A percentile compares a stretch with the other conserved stretches of the same genome.
phyloP scores from a whole-genome alignment of 2,329 filamentous ascomycete genomes.

The Alternaria panax region DNA sequence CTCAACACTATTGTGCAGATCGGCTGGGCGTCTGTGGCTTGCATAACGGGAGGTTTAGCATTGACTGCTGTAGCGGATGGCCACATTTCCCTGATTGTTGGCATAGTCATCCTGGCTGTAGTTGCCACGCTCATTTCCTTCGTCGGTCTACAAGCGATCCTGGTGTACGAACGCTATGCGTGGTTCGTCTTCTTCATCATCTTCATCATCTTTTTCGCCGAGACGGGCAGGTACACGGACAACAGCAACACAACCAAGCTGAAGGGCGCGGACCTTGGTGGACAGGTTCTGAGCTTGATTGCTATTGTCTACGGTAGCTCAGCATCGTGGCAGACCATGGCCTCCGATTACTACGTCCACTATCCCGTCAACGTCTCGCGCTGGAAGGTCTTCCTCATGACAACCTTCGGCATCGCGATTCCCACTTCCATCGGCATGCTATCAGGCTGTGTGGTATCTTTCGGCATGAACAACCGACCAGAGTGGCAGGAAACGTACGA shows the following conservation, averaged over 20 bases:
- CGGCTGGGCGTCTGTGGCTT: slow-evolving; percentile 53
- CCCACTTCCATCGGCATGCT: slow-evolving; percentile 56
- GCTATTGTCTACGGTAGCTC: slow-evolving; percentile 50
- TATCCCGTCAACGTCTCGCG: slow-evolving; percentile 51
- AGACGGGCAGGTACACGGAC: slow-evolving; percentile 56
- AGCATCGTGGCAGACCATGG: slow-evolving; percentile 52
- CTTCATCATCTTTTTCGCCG: slow-evolving; percentile 57
- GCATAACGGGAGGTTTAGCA: slow-evolving; percentile 54
- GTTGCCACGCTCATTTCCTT: slow-evolving; percentile 50
- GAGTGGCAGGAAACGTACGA: slow-evolving; percentile 52
- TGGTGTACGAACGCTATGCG: slow-evolving; percentile 59
- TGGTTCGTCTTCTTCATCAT: slow-evolving; percentile 59
- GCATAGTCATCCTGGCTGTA: slow-evolving; percentile 54
- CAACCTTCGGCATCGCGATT: slow-evolving; percentile 52
- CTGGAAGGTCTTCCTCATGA: slow-evolving; percentile 53
- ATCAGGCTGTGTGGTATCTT: slow-evolving; percentile 54
- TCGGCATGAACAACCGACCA: slow-evolving; percentile 42
- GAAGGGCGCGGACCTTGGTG: slow-evolving; percentile 46
- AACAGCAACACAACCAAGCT: slow-evolving; percentile 43
- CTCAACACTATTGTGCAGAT: slow-evolving; percentile 58
- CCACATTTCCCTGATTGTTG: slow-evolving; percentile 53
- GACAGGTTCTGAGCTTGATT: slow-evolving; percentile 37
- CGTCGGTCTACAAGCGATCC: slow-evolving; percentile 54
- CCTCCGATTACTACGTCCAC: slow-evolving; percentile 55
- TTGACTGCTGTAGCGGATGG: slow-evolving; percentile 54